A percentile compares a stretch with the other conserved stretches of the same genome.
These are phyloP conservation scores for Zasmidium cellare DNA, from an alignment of 2,329 filamentous ascomycete species.

Conservation along the genomic window DNA sequence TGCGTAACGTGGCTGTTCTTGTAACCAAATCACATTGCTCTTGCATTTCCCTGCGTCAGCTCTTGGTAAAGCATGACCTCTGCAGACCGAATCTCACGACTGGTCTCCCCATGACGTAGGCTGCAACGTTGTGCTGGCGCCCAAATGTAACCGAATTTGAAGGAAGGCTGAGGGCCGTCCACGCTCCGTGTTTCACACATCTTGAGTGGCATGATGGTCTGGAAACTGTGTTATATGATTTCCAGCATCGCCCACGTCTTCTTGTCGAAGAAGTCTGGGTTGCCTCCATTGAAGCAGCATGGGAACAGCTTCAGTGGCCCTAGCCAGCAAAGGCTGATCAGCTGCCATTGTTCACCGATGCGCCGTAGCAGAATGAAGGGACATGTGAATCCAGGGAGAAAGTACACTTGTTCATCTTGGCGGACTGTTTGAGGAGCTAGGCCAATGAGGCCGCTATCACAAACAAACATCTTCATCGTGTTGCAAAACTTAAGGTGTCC, in stretches of 20 bases:
- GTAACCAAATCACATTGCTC: no score
- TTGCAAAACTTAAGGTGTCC: constrained; percentile 1
- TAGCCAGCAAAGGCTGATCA: constrained; percentile 1
- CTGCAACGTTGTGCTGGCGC: no score
- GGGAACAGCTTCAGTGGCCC: background rate
- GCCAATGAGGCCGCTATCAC: background rate
- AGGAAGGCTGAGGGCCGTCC: no score
- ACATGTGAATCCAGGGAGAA: background rate
- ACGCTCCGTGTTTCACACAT: no score
- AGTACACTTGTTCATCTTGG: background rate
- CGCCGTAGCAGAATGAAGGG: background rate
- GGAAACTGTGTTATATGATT: background rate
- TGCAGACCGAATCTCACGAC: no score
- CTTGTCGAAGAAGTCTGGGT: background rate
- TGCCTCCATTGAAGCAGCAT: background rate
- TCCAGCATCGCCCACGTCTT: background rate
- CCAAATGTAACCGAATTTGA: no score
- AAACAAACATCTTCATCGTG: background rate
- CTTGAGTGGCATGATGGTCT: no score
- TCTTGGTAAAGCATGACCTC: no score
- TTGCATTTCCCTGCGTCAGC: no score
- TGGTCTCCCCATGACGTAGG: no score
- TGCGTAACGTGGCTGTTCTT: no score
- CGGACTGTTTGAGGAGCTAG: background rate
- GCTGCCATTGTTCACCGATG: background rate